Base-by-base conservation (phyloP, 108 stramenopile genomes). In the Epithemia pelagica region DNA sequence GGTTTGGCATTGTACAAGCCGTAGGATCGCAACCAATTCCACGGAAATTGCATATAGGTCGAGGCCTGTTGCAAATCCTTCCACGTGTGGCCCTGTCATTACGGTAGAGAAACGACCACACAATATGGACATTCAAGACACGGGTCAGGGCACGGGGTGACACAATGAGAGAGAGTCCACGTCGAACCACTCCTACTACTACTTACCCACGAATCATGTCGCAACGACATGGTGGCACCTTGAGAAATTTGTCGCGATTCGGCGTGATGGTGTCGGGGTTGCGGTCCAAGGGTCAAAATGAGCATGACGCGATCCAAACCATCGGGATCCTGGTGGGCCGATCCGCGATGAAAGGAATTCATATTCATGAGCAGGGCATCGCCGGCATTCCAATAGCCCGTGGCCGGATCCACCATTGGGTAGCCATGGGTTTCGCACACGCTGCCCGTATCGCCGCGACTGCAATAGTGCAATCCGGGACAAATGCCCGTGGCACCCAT, bases 401-500 rank as follows among this genome's bases (percentile, higher is more conserved):
- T 68, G 10, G 5, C 15, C 10, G 5, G 10, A n/a, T 55, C 52
- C 2, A 68, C 58, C 19, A 59, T 10, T 8, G 20, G 58, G 26
- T 57, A 60, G 26, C 76, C 75, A 33, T 66, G 19, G 25, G 58
- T 33, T 23, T 78, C 75, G 30, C 66, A 67, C 15, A 68, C 18
- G 1, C 5, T 21, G 19, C 59, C 58, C 29, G 31, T 32, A 15
- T 10, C 15, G 1, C 71, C 75, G 3, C 53, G 70, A 28, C 61
- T 59, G 57, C 84, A 85, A 55, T 79, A 66, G 56, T 86, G 85
- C 18, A 73, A 74, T 61, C 85, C 85, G 3, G 85, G 85, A 64
- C 85, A 86, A 21, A 72, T 70, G 28, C 72, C 67, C 3, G 80
- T 83, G 1, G 78, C 77, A 23, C 82, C 80, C 78, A 83, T 81